Percentiles rank a stretch among this genome's conserved stretches.
Conservation (phyloP, 169 alveolate genomes). For the Besnoitia besnoiti region DNA sequence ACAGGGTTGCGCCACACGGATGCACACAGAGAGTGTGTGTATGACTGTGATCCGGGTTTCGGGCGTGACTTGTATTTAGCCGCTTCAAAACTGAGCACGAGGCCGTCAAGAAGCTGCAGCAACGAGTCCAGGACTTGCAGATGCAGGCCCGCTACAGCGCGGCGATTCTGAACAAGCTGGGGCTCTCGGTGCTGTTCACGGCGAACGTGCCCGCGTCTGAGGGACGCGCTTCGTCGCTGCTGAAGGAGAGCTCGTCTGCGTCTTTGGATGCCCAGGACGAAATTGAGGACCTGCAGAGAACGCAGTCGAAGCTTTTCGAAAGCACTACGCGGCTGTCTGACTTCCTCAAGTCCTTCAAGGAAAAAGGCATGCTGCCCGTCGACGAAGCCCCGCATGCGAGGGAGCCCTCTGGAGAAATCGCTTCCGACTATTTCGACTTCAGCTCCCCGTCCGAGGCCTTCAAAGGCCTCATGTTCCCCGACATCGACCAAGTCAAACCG, state of each 20-base stretch:
- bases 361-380: not conserved
- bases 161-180: conserved; percentile 54
- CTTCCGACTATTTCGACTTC: not conserved
- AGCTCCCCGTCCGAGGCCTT: not conserved
- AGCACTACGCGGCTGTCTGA: not conserved
- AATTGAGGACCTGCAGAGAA: not conserved
- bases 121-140: conserved; percentile 54
- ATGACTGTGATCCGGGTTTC: too few relatives aligned
- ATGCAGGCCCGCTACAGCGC: conserved; percentile 54
- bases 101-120: conserved; percentile 43
- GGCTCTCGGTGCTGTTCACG: conserved; percentile 62
- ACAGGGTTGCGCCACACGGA: too few relatives aligned
- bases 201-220: conserved; percentile 32
- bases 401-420: not conserved
- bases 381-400: not conserved
- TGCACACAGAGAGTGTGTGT: too few relatives aligned
- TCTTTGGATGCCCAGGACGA: not conserved
- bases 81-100: conserved; percentile 64
- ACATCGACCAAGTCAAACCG: conserved; percentile 61
- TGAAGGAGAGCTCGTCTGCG: not conserved
- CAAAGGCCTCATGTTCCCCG: conserved; percentile 42
- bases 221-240: not conserved
- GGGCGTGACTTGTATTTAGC: conserved; percentile 8
- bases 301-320: not conserved
- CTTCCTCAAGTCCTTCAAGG: not conserved